Base-by-base conservation (phyloP, 345 rosid genomes). In the Populus davidiana region DNA sequence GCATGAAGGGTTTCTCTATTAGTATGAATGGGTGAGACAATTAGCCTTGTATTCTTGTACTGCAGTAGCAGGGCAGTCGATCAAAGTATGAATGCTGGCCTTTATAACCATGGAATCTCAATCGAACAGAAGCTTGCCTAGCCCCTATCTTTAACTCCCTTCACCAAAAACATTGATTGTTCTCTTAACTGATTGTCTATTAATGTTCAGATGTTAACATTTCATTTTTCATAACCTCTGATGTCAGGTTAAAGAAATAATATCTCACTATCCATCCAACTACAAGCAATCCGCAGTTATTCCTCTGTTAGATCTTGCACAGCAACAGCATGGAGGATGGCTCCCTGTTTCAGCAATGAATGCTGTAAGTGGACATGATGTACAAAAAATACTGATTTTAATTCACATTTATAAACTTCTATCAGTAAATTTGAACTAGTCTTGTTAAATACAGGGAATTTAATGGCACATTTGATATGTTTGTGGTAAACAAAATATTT, bases 311-410 rank as follows among this genome's bases (percentile, higher is more conserved):
- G 99, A 96, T 88, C 98, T 96, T 83, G 99, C 98, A 41, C 98
- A 96, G 75, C 98, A 94, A 91, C 99, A 96, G 84, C 97, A 96
- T 90, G 98, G 99, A 81, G 98, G 98, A 6, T 94, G 99, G 99
- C 97, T 96, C 47, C 97, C 99, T 71, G 98, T 96, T 80, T 96
- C 99, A 7, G 99, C 99, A 29, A 94, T 96, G 99, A 92, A 96
- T 86, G 97, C 93, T 2, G 99, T 94, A 87, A 70, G 87, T 74
- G 77, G 47, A 35, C 75, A 11, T 29, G 29, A 77, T 54, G 36
- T 20, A 27, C 21, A 36, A 23, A 71, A 25, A 36, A 54, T 63
- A 44, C 10, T 56, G 59, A 47, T 16, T 16, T 47, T 35, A 72
- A 52, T 76, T 76, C 20, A 27, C 70, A 49, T 21, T 23, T 29